Conservation (phyloP, 1,284 basidiomycete genomes). For the Anthracocystis walkeri region DNA sequence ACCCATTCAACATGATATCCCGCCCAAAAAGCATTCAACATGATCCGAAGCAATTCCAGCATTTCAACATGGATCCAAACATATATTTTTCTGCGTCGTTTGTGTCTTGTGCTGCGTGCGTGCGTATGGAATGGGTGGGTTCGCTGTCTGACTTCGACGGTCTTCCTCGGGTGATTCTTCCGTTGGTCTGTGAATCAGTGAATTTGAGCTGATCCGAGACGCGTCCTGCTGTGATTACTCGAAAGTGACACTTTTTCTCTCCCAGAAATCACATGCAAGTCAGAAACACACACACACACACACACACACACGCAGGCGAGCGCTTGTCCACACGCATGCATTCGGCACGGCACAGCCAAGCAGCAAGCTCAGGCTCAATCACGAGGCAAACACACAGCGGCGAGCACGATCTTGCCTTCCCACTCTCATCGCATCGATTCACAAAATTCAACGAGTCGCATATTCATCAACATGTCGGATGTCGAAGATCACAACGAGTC, state of each 20-base stretch:
- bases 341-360: conserved; percentile 4
- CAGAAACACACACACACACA: conserved; percentile 15
- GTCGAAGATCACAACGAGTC: conserved; percentile 18
- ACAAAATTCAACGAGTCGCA: not conserved
- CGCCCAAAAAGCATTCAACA: conserved; percentile 54
- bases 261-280: conserved; percentile 34
- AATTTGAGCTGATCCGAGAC: conserved; percentile 4
- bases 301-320: conserved; percentile 14
- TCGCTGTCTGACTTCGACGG: conserved; percentile 1
- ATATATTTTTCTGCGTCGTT: not conserved
- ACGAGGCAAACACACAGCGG: conserved; percentile 7
- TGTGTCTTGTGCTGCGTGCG: not conserved
- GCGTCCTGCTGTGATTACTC: conserved; percentile 15
- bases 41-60: conserved; percentile 44
- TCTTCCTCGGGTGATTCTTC: not conserved
- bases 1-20: conserved; percentile 61
- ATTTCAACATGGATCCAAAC: conserved; percentile 45
- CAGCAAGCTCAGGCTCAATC: too few relatives aligned
- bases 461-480: conserved; percentile 24
- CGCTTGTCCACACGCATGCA: conserved; percentile 11
- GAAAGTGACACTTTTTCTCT: conserved; percentile 41
- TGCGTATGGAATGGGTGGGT: not conserved
- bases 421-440: not conserved
- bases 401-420: not conserved
- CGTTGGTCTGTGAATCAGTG: too few relatives aligned